These are phyloP conservation scores for Ceratocystis lukuohia DNA, from an alignment of 2,329 filamentous ascomycete species.

Conservation along the genomic window DNA sequence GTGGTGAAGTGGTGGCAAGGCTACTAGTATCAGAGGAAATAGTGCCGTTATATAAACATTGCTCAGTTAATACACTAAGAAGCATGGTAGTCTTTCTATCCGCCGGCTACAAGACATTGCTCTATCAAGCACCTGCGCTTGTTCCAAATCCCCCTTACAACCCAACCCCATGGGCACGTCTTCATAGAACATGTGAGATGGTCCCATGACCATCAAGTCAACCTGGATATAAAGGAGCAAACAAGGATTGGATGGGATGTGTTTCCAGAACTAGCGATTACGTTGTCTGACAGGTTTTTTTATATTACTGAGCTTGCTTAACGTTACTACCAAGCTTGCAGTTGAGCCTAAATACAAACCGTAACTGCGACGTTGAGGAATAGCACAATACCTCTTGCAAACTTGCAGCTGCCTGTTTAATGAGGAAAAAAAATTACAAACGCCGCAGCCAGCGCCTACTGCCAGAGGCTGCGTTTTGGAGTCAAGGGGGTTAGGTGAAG, in stretches of 20 bases:
- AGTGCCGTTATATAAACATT: no score
- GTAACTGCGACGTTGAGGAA: background rate
- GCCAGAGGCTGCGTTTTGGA: background rate
- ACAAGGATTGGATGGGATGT: background rate
- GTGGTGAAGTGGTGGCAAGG: background rate
- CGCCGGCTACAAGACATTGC: background rate
- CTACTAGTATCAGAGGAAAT: no score
- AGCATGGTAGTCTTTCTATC: background rate
- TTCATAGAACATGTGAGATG: background rate
- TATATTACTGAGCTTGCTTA: background rate
- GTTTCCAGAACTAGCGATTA: background rate
- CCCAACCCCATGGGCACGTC: background rate
- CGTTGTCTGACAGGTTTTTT: background rate
- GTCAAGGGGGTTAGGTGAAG: background rate
- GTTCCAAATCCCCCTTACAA: background rate
- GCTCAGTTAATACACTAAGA: background rate
- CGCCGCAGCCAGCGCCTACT: background rate
- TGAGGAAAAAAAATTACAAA: background rate
- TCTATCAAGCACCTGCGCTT: background rate
- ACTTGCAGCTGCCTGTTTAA: background rate
- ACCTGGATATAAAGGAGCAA: background rate
- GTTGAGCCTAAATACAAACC: background rate
- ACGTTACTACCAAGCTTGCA: background rate
- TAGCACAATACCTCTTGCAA: background rate
- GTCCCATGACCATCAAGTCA: conserved; percentile 6